Conservation (phyloP, 805 yeast genomes). For the Yarrowia porcina region DNA sequence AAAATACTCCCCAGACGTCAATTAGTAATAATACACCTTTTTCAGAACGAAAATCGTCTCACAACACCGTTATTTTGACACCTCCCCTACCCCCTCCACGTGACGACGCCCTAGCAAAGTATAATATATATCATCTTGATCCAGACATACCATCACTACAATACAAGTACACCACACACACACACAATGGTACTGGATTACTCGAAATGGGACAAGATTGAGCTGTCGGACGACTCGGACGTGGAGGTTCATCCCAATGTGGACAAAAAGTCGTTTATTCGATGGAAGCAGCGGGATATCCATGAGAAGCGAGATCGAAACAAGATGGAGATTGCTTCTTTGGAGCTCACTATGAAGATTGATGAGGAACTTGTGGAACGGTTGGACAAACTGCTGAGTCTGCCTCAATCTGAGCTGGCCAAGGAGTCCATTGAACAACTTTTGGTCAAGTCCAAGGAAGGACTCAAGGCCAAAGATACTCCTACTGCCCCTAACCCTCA, state of each 20-base stretch:
- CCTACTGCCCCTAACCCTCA: slow-evolving; percentile 24
- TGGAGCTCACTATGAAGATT: slow-evolving; percentile 77
- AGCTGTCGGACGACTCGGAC: slow-evolving; percentile 94
- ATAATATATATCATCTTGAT: background rate
- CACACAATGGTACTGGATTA: slow-evolving; percentile 77
- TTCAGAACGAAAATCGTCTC: too few species aligned
- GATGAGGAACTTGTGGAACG: slow-evolving; percentile 70
- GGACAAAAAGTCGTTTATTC: slow-evolving; percentile 85
- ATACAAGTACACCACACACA: background rate
- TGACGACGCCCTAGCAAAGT: background rate
- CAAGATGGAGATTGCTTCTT: slow-evolving; percentile 69
- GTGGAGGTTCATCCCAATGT: slow-evolving; percentile 98
- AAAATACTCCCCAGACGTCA: too few species aligned
- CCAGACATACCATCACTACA: background rate
- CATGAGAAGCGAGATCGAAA: slow-evolving; percentile 87
- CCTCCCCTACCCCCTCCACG: background rate
- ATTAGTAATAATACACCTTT: too few species aligned
- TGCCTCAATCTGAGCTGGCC: background rate
- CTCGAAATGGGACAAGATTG: slow-evolving; percentile 97
- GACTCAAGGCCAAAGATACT: slow-evolving; percentile 14
- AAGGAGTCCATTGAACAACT: slow-evolving; percentile 17
- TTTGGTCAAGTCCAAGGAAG: slow-evolving; percentile 4
- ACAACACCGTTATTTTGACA: too few species aligned
- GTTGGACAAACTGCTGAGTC: slow-evolving; percentile 53
- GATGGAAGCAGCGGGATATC: slow-evolving; percentile 96